phyloP scores from a whole-genome alignment of 2,329 filamentous ascomycete genomes.

The Fusarium sp. region DNA sequence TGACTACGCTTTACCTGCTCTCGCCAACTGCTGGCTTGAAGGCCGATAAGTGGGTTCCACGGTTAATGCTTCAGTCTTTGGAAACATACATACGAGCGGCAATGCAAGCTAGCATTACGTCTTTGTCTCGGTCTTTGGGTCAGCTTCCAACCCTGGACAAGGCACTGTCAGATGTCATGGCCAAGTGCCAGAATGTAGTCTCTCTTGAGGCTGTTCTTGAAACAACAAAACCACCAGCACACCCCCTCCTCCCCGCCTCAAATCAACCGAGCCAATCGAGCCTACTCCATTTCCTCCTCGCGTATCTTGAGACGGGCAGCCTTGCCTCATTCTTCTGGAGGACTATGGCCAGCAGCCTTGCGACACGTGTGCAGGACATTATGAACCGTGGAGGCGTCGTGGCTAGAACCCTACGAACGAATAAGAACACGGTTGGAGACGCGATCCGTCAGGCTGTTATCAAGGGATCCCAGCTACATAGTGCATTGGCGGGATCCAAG shows the following conservation, averaged over 20 bases:
- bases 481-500: conserved; percentile 57
- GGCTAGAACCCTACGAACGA: conserved; percentile 81
- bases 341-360: conserved; percentile 81
- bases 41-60: conserved; percentile 70
- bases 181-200: conserved; percentile 90
- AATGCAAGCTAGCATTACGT: conserved; percentile 80
- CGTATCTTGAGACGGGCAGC: conserved; percentile 86
- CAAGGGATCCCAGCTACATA: conserved; percentile 76
- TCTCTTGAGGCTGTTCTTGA: conserved; percentile 83
- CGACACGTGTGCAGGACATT: conserved; percentile 84
- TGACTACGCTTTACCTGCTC: conserved; percentile 82
- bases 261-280: conserved; percentile 54
- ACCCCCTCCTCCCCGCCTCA: conserved; percentile 68
- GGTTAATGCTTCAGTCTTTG: conserved; percentile 78
- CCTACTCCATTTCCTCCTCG: conserved; percentile 78
- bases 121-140: conserved; percentile 78
- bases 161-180: conserved; percentile 82
- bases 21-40: conserved; percentile 71
- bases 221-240: conserved; percentile 71
- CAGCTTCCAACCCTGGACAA: conserved; percentile 85
- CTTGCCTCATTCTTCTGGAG: conserved; percentile 95
- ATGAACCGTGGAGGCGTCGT: conserved; percentile 84
- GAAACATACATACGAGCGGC: conserved; percentile 85
- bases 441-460: conserved; percentile 86
- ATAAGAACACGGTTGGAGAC: conserved; percentile 78